These are phyloP conservation scores for Cryptococcus jaspeensis DNA, from an alignment of 1,284 basidiomycete genomes.

Conservation along the genomic window DNA sequence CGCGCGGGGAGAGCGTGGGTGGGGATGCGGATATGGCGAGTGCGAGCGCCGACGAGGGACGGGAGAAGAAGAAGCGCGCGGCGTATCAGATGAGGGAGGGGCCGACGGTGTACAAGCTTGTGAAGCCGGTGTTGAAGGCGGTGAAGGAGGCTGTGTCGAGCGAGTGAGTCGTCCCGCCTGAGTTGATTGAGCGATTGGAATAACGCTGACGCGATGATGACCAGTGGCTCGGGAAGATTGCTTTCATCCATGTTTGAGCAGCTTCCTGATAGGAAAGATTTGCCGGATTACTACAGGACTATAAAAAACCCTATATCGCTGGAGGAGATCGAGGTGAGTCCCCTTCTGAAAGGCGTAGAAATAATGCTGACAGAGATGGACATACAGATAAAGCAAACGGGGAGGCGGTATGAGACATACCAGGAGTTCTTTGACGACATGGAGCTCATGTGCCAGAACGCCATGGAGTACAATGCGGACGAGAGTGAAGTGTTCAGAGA, in stretches of 20 bases:
- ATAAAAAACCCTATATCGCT: slow-evolving; percentile 83
- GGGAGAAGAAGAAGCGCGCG: slow-evolving; percentile 30
- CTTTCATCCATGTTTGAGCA: slow-evolving; percentile 71
- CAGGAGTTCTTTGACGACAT: slow-evolving; percentile 75
- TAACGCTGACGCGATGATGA: background rate
- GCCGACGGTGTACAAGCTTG: slow-evolving; percentile 47
- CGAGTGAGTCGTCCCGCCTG: slow-evolving; percentile 31
- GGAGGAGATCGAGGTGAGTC: slow-evolving; percentile 74
- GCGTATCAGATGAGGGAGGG: slow-evolving; percentile 48
- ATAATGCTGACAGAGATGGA: background rate
- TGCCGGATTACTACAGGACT: slow-evolving; percentile 88
- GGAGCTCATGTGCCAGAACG: slow-evolving; percentile 84
- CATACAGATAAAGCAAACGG: slow-evolving; percentile 61
- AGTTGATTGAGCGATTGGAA: background rate
- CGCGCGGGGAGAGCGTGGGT: slow-evolving; percentile 17
- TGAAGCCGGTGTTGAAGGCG: slow-evolving; percentile 44
- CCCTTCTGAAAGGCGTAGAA: background rate
- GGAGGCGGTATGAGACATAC: slow-evolving; percentile 63
- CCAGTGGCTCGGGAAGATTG: slow-evolving; percentile 59
- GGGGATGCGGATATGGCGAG: slow-evolving; percentile 9
- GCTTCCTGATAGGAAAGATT: slow-evolving; percentile 71
- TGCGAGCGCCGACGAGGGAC: slow-evolving; percentile 11
- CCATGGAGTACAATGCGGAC: slow-evolving; percentile 82
- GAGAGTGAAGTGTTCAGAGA: slow-evolving; percentile 82
- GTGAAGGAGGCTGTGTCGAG: slow-evolving; percentile 39